phyloP scores from a whole-genome alignment of 2,329 filamentous ascomycete genomes.

The Coniochaeta sp. region DNA sequence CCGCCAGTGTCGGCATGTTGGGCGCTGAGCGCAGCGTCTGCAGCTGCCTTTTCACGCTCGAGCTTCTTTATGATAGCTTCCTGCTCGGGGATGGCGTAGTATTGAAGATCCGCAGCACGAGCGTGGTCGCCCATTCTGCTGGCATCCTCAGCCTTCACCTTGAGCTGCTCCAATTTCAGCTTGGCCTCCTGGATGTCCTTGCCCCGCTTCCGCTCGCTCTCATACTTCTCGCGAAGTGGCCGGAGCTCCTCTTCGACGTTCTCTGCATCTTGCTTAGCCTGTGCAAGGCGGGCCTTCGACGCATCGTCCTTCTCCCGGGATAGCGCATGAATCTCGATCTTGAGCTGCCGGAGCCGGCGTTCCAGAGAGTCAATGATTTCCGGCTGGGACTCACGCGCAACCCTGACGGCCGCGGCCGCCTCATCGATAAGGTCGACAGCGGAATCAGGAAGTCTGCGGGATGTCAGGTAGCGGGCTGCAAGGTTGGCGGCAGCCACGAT shows the following conservation, averaged over 20 bases:
- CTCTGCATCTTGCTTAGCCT: constrained; percentile 83
- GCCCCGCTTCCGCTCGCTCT: constrained; percentile 83
- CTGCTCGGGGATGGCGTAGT: constrained; percentile 95
- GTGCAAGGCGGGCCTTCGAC: constrained; percentile 72
- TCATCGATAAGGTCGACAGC: constrained; percentile 96
- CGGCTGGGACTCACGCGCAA: constrained; percentile 91
- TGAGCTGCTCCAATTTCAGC: constrained; percentile 85
- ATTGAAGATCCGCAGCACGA: constrained; percentile 88
- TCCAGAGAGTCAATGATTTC: constrained; percentile 94
- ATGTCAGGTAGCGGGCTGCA: constrained; percentile 87
- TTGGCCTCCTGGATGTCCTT: constrained; percentile 92
- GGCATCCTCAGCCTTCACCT: constrained; percentile 90
- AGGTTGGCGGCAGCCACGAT: constrained; percentile 88
- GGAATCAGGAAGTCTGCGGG: constrained; percentile 85
- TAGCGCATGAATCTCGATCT: constrained; percentile 95
- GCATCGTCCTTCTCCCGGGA: constrained; percentile 92
- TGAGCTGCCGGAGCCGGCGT: constrained; percentile 78
- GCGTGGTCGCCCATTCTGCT: constrained; percentile 77
- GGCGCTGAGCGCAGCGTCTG: constrained; percentile 63
- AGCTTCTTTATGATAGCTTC: constrained; percentile 71
- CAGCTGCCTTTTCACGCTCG: constrained; percentile 71
- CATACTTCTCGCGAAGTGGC: constrained; percentile 90
- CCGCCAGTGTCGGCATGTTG: constrained; percentile 51
- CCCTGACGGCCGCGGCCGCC: constrained; percentile 90
- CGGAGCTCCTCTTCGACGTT: constrained; percentile 91